Percentiles rank a stretch among this genome's conserved stretches.
phyloP scores from a whole-genome alignment of 2,329 filamentous ascomycete species.

The Rutstroemia sp. region DNA sequence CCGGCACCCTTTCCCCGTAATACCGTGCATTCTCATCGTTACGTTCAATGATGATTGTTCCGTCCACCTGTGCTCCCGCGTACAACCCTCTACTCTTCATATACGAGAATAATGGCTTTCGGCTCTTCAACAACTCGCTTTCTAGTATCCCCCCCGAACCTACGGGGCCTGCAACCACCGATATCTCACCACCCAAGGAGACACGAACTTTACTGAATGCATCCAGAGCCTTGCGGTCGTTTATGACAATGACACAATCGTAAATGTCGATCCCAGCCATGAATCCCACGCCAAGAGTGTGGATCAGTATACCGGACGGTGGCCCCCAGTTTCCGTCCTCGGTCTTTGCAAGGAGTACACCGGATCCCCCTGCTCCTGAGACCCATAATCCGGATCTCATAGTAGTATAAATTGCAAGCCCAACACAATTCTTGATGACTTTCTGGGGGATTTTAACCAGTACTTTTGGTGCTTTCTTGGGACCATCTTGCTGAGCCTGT shows the following conservation, averaged over 20 bases:
- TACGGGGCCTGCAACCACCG: slow-evolving; percentile 68
- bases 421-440: slow-evolving; percentile 81
- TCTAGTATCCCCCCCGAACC: slow-evolving; percentile 54
- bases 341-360: slow-evolving; percentile 70
- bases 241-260: slow-evolving; percentile 90
- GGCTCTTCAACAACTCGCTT: slow-evolving; percentile 39
- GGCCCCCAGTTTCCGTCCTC: slow-evolving; percentile 87
- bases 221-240: slow-evolving; percentile 75
- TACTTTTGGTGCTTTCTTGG: slow-evolving; percentile 50
- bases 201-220: slow-evolving; percentile 73
- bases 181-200: slow-evolving; percentile 76
- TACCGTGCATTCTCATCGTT: slow-evolving; percentile 79
- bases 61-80: slow-evolving; percentile 76
- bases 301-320: slow-evolving; percentile 82
- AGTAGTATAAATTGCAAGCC: slow-evolving; percentile 85
- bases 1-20: slow-evolving; percentile 58
- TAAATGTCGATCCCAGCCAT: slow-evolving; percentile 90
- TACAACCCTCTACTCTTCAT: slow-evolving; percentile 85
- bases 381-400: slow-evolving; percentile 91
- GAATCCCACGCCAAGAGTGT: slow-evolving; percentile 84
- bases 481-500: slow-evolving; percentile 31
- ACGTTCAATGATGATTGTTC: slow-evolving; percentile 75
- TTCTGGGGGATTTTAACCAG: slow-evolving; percentile 77
- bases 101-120: slow-evolving; percentile 70
- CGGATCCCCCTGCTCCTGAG: slow-evolving; percentile 81